A percentile compares a stretch with the other conserved stretches of the same genome.
Conservation (phyloP, 495 filamentous ascomycete genomes). For the Paragyromitra xinjiangensis region DNA sequence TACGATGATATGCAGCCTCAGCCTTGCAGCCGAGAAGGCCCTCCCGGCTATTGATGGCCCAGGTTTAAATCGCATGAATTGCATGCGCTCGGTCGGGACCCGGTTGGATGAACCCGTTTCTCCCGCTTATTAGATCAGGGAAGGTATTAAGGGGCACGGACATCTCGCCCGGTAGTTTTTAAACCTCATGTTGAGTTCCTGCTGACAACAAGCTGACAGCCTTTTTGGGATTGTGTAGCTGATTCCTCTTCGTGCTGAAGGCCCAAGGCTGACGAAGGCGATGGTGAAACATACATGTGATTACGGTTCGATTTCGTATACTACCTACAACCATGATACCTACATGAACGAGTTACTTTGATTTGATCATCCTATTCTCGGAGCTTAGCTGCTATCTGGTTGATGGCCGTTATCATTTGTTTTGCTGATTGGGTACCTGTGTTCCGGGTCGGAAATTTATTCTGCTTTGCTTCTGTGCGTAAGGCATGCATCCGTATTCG, state of each 20-base stretch:
- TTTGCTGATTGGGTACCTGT: conserved; percentile 15
- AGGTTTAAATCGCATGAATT: conserved; percentile 35
- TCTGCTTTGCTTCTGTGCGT: conserved; percentile 16
- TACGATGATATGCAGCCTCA: conserved; percentile 10
- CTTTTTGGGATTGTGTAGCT: neutral
- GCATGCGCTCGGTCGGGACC: conserved; percentile 23
- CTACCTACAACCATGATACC: neutral
- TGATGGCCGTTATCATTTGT: neutral
- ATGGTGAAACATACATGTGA: conserved; percentile 21
- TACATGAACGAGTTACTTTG: neutral
- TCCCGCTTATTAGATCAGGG: conserved; percentile 25
- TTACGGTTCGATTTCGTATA: neutral
- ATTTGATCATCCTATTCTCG: neutral
- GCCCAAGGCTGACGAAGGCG: neutral
- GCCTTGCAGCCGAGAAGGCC: conserved; percentile 2
- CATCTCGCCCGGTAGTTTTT: conserved; percentile 21
- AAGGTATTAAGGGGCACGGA: conserved; percentile 30
- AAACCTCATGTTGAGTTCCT: neutral
- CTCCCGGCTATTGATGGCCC: conserved; percentile 21
- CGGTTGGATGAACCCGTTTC: conserved; percentile 29
- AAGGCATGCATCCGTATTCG: neutral
- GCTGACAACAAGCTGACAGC: neutral
- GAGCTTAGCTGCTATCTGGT: neutral
- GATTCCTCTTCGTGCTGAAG: neutral
- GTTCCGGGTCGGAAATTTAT: neutral